Percentiles rank a stretch among this genome's conserved stretches.
Conservation (phyloP, 108 stramenopile genomes). For the Nannochloropsis salina region DNA sequence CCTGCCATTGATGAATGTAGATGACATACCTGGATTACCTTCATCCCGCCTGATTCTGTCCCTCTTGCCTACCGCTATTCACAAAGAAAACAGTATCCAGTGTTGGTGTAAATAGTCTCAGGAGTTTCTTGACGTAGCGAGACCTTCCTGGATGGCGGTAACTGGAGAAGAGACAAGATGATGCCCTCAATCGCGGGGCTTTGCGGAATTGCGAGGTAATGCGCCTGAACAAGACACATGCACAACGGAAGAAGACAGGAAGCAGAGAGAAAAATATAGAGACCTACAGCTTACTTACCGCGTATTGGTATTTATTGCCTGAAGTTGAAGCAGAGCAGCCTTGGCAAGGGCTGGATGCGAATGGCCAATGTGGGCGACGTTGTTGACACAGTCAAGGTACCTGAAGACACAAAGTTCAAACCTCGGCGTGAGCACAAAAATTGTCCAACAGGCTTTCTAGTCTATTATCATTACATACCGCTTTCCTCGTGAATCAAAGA, state of each 20-base stretch:
- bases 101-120: constrained; percentile 44
- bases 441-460: not conserved
- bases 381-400: constrained; percentile 83
- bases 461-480: not conserved
- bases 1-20: not conserved
- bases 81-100: constrained; percentile 74
- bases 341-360: constrained; percentile 53
- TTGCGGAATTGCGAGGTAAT: too few relatives aligned
- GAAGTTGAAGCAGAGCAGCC: not conserved
- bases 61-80: constrained; percentile 66
- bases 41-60: not conserved
- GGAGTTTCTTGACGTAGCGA: constrained; percentile 61
- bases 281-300: not conserved
- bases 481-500: not conserved
- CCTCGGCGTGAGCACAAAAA: too few relatives aligned
- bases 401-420: not conserved
- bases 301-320: not conserved
- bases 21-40: not conserved
- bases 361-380: constrained; percentile 82
- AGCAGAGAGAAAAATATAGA: not conserved
- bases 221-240: not conserved
- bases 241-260: not conserved
- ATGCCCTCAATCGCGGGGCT: too few relatives aligned
- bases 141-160: constrained; percentile 80
- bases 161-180: constrained; percentile 38